Evolutionary conservation across 2,329 filamentous ascomycete species (phyloP).

Genomic region (Monosporascus sp.): DNA sequence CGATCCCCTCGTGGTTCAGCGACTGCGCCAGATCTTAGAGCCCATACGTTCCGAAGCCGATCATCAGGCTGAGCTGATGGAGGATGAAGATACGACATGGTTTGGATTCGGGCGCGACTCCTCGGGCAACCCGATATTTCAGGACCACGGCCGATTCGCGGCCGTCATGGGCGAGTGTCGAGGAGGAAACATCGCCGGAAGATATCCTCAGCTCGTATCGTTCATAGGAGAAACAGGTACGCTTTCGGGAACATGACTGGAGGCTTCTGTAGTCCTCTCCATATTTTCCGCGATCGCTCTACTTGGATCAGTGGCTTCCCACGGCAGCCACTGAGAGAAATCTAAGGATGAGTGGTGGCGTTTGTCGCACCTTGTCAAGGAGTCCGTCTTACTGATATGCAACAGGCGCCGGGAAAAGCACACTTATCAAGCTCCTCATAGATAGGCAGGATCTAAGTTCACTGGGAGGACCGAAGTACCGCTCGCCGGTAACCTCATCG

Average conservation of each 20-base stretch:
- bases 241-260: neutral
- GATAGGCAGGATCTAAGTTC: conserved; percentile 26
- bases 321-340: neutral
- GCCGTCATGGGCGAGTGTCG: conserved; percentile 32
- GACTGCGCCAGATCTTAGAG: conserved; percentile 27
- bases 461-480: conserved; percentile 24
- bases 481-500: conserved; percentile 40
- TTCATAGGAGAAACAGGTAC: conserved; percentile 38
- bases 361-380: neutral
- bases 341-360: neutral
- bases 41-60: conserved; percentile 25
- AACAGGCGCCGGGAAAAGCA: conserved; percentile 42
- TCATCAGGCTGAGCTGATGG: conserved; percentile 25
- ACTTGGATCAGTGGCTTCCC: neutral
- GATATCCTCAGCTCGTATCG: conserved; percentile 35
- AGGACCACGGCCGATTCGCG: conserved; percentile 36
- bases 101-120: conserved; percentile 28
- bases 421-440: conserved; percentile 43
- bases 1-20: conserved; percentile 23
- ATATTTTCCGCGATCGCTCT: neutral
- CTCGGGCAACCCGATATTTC: conserved; percentile 21
- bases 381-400: neutral
- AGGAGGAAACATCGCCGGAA: conserved; percentile 19
- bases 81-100: conserved; percentile 29
- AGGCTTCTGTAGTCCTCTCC: neutral